phyloP scores from a whole-genome alignment of 345 rosid species.

The Citropsis articulata region DNA sequence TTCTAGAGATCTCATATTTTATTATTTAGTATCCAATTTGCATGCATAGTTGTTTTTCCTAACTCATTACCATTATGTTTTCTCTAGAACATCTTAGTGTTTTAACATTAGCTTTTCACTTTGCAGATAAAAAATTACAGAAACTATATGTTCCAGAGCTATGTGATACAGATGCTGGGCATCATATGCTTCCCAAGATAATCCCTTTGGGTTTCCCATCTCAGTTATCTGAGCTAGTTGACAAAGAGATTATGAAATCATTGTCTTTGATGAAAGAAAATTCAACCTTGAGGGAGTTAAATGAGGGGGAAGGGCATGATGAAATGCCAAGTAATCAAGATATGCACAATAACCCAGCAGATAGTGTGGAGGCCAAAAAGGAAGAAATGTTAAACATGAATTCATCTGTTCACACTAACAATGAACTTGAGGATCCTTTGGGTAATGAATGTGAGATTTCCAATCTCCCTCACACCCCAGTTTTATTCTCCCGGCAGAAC shows the following conservation, averaged over 20 bases:
- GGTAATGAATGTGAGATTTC: constrained; percentile 29
- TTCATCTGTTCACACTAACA: constrained; percentile 40
- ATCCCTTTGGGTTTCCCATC: constrained; percentile 75
- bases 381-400: constrained; percentile 66
- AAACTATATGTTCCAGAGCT: constrained; percentile 26
- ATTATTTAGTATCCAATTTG: neutral
- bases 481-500: constrained; percentile 36
- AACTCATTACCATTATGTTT: neutral
- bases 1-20: neutral
- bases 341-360: constrained; percentile 33
- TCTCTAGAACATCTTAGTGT: neutral
- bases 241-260: constrained; percentile 58
- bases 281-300: constrained; percentile 27
- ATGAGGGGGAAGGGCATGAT: constrained; percentile 40
- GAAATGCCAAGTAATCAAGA: constrained; percentile 30
- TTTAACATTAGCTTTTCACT: constrained; percentile 11
- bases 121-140: constrained; percentile 38
- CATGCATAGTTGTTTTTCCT: neutral
- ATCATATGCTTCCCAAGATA: constrained; percentile 56
- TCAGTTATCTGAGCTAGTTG: constrained; percentile 65
- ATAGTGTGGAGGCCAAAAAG: constrained; percentile 65
- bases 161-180: constrained; percentile 61
- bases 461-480: constrained; percentile 42
- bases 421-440: constrained; percentile 38
- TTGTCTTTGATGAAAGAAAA: constrained; percentile 46